Conservation (phyloP, 108 stramenopile genomes). For the Nitzschia sp. region DNA sequence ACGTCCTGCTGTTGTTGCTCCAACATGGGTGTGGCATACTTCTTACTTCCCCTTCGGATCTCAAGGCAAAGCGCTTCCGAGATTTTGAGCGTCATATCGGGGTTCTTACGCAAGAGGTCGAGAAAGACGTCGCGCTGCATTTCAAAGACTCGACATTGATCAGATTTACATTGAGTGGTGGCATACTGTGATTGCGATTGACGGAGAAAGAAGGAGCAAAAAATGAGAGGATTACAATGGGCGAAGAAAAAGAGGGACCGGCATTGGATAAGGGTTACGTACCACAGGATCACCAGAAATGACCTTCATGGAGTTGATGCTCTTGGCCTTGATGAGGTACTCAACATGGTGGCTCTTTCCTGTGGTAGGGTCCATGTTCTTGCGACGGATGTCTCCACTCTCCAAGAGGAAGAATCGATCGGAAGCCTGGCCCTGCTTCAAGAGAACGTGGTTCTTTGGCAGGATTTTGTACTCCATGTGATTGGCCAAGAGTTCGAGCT, state of each 20-base stretch:
- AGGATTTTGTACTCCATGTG: slow-evolving; percentile 34
- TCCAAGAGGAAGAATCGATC: slow-evolving; percentile 48
- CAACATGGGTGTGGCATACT: slow-evolving; percentile 48
- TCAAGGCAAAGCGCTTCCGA: slow-evolving; percentile 37
- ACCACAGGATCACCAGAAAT: slow-evolving; percentile 37
- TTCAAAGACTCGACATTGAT: slow-evolving; percentile 40
- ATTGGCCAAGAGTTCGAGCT: slow-evolving; percentile 23
- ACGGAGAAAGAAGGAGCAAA: background rate
- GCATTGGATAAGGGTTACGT: background rate
- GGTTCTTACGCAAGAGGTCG: slow-evolving; percentile 23
- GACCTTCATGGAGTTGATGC: slow-evolving; percentile 46
- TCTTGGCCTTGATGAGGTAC: slow-evolving; percentile 46
- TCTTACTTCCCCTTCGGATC: slow-evolving; percentile 31
- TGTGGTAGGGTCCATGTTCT: slow-evolving; percentile 21
- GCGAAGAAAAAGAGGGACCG: background rate
- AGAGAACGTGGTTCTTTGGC: slow-evolving; percentile 26
- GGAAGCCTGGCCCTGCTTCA: slow-evolving; percentile 34
- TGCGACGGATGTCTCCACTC: slow-evolving; percentile 38
- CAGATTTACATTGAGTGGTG: slow-evolving; percentile 39
- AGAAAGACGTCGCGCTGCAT: slow-evolving; percentile 40
- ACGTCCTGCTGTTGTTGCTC: slow-evolving; percentile 43
- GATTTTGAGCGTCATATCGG: slow-evolving; percentile 39
- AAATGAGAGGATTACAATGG: background rate
- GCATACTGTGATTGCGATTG: background rate
- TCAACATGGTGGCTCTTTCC: slow-evolving; percentile 40